Conservation (phyloP, 139 green algal species). For the Auxenochlorella pyrenoidosa region DNA sequence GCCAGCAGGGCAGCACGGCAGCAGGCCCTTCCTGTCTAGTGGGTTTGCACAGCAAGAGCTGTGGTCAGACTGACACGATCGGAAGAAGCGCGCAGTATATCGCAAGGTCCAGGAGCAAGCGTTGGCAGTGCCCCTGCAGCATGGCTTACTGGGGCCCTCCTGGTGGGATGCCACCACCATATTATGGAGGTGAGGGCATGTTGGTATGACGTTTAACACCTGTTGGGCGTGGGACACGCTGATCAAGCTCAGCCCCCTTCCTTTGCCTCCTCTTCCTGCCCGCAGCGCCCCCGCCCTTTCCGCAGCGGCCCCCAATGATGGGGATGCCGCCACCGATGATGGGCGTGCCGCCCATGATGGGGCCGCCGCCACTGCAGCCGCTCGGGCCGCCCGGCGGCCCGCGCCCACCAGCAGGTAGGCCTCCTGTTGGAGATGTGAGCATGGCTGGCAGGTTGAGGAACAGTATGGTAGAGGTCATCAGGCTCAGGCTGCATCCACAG, state of each 20-base stretch:
- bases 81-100: too few relatives aligned
- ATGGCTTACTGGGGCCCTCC: not conserved
- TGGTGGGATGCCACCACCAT: not conserved
- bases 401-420: too few relatives aligned
- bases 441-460: not conserved
- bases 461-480: too few relatives aligned
- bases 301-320: not conserved
- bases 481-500: too few relatives aligned
- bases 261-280: not conserved
- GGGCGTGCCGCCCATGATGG: not conserved
- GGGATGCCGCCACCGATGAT: conserved; percentile 15
- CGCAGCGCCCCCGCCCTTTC: not conserved
- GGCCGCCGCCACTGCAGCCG: not conserved
- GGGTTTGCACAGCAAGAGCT: too few relatives aligned
- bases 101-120: too few relatives aligned
- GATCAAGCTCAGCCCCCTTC: not conserved
- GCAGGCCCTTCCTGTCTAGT: too few relatives aligned
- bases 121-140: too few relatives aligned
- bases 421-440: too few relatives aligned
- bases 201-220: not conserved
- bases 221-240: not conserved
- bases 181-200: not conserved
- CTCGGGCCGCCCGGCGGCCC: not conserved
- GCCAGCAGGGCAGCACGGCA: too few relatives aligned
- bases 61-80: too few relatives aligned